Evolutionary conservation across 2,329 filamentous ascomycete genomes (phyloP), one percentile per base, ranked within the genome.

Genomic region (Microascus cirrosus): DNA sequence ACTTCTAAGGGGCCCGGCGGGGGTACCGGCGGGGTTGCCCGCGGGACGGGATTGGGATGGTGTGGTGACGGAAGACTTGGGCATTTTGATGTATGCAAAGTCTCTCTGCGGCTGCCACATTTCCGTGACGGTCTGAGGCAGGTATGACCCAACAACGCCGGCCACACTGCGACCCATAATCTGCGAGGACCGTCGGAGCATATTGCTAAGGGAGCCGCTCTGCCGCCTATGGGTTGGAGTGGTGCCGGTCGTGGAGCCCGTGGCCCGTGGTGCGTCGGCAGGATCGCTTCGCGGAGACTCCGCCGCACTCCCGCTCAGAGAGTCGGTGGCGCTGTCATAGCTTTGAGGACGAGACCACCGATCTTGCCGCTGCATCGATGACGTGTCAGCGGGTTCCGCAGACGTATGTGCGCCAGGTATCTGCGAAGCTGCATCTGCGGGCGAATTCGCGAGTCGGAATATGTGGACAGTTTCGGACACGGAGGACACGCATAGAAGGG

Each of bases 71-170:
- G 64, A 61, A 5, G 76, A 69, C 67, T 87, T 90, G 15, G 93
- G 93, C 54, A 99, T 83, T 69, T 94, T 95, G 67, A 97, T 92
- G 79, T 90, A 97, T 1, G 94, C 94, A 73, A 99, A 99, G 71
- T 99, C 94, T 58, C 94, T 83, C 60, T 87, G 77, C 0, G 94
- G 94, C 66, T 99, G 94, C 92, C 92, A 97, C 80, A 97, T 96
- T 72, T 97, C 93, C 1, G 93, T 93, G 4, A 99, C 91, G 1
- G 92, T 93, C 66, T 89, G 89, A 0, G 94, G 94, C 1, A 99
- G 77, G 69, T 99, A 99, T 0, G 90, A 91, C 4, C 92, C 92
- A 35, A 96, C 87, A 8, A 90, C 90, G 5, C 90, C 89, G 20
- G 90, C 93, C 60, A 99, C 87, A 25, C 87, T 89, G 61, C 89